Evolutionary conservation across 1,284 basidiomycete genomes (phyloP).

Genomic region (Sanghuangporus weigelae): DNA sequence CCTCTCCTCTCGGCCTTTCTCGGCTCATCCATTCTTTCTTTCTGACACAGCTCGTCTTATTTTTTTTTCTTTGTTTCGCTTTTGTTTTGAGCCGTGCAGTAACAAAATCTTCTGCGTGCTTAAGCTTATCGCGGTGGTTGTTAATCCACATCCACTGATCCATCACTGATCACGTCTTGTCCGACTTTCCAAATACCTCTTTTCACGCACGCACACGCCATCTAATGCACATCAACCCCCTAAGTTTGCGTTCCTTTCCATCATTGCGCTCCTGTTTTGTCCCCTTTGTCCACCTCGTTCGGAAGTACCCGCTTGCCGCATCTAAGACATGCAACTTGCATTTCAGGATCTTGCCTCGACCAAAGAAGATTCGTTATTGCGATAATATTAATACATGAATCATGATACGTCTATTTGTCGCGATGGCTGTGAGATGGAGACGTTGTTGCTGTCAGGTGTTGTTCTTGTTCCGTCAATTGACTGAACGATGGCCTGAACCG

Average conservation of each 20-base stretch:
- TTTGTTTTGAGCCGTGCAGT: not conserved
- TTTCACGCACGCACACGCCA: not conserved
- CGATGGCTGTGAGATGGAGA: not conserved
- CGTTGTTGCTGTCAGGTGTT: not conserved
- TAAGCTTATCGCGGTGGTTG: not conserved
- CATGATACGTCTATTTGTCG: not conserved
- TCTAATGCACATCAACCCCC: not conserved
- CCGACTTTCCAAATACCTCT: too few relatives aligned
- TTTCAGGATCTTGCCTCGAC: not conserved
- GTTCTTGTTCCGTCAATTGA: not conserved
- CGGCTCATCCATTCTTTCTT: not conserved
- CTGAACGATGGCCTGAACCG: not conserved
- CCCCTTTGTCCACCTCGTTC: not conserved
- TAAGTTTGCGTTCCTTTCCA: not conserved
- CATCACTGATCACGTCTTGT: too few relatives aligned
- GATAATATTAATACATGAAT: not conserved
- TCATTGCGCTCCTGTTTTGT: not conserved
- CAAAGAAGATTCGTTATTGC: not conserved
- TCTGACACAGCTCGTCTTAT: not conserved
- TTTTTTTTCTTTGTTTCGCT: not conserved
- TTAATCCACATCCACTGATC: too few relatives aligned
- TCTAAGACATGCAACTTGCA: not conserved
- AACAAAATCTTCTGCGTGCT: not conserved
- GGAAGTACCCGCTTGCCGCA: not conserved
- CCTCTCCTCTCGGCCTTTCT: slow-evolving; percentile 8